phyloP scores from a whole-genome alignment of 2,329 filamentous ascomycete species.

The Apiospora saccharicola region DNA sequence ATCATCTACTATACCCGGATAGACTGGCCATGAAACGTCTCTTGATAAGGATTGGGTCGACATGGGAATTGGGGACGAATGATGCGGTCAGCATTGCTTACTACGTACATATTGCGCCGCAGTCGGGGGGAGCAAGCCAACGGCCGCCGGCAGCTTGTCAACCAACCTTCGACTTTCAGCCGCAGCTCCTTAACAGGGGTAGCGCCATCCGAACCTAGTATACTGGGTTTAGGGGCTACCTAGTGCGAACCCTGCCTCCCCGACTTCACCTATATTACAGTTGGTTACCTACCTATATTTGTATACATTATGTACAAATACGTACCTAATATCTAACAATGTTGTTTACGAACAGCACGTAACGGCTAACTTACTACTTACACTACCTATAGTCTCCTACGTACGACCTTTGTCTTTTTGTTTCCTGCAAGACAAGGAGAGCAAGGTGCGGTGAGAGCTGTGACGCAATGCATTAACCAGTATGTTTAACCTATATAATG shows the following conservation, averaged over 20 bases:
- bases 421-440: neutral
- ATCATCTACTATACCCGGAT: neutral
- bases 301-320: neutral
- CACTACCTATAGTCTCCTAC: neutral
- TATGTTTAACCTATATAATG: neutral
- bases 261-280: neutral
- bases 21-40: neutral
- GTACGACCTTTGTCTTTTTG: too few relatives aligned
- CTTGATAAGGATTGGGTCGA: neutral
- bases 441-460: neutral
- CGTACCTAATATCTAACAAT: too few relatives aligned
- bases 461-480: too few relatives aligned
- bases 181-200: neutral
- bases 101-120: neutral
- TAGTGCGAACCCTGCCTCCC: neutral
- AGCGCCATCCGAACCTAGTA: neutral
- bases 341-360: too few relatives aligned
- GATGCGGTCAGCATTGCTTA: neutral
- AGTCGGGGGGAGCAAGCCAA: neutral
- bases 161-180: neutral
- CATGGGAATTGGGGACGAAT: neutral
- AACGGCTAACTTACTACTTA: too few relatives aligned
- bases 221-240: neutral
- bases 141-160: neutral
- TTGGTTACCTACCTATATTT: neutral